These are phyloP conservation scores for Basipetospora sp. DNA, from an alignment of 2,329 filamentous ascomycete species.

Conservation along the genomic window DNA sequence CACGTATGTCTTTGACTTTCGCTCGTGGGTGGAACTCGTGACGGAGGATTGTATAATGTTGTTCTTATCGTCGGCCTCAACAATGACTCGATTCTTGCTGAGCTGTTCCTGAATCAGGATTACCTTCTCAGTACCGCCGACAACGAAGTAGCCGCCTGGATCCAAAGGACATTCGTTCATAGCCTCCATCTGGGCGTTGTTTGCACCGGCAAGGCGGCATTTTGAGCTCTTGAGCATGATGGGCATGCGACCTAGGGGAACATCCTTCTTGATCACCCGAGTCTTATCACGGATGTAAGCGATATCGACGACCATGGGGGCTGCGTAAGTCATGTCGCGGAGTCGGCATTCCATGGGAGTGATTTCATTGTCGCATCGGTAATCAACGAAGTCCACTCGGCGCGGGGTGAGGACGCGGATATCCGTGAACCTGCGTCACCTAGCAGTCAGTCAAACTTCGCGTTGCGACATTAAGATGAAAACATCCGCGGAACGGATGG, in stretches of 20 bases:
- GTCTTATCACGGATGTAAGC: slow-evolving; percentile 73
- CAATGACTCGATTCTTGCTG: slow-evolving; percentile 97
- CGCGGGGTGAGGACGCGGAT: slow-evolving; percentile 76
- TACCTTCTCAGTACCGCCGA: slow-evolving; percentile 94
- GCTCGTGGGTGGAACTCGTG: slow-evolving; percentile 91
- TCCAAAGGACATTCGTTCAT: slow-evolving; percentile 94
- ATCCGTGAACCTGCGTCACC: slow-evolving; percentile 58
- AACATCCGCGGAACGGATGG: not conserved
- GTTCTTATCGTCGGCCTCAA: slow-evolving; percentile 85
- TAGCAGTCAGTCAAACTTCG: slow-evolving; percentile 3
- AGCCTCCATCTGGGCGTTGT: slow-evolving; percentile 73
- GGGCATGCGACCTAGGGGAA: slow-evolving; percentile 78
- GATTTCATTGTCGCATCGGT: slow-evolving; percentile 56
- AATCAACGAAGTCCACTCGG: slow-evolving; percentile 59
- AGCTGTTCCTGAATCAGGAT: slow-evolving; percentile 96
- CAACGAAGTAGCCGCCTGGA: slow-evolving; percentile 94
- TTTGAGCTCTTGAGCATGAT: slow-evolving; percentile 95
- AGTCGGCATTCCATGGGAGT: slow-evolving; percentile 94
- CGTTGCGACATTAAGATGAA: not conserved
- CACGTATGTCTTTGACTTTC: slow-evolving; percentile 96
- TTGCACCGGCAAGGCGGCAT: slow-evolving; percentile 71
- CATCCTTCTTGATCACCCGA: slow-evolving; percentile 57
- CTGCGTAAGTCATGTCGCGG: slow-evolving; percentile 94
- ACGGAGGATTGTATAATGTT: slow-evolving; percentile 89
- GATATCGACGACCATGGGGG: slow-evolving; percentile 84